phyloP scores from a whole-genome alignment of 345 rosid genomes.

The Moringa oleifera region DNA sequence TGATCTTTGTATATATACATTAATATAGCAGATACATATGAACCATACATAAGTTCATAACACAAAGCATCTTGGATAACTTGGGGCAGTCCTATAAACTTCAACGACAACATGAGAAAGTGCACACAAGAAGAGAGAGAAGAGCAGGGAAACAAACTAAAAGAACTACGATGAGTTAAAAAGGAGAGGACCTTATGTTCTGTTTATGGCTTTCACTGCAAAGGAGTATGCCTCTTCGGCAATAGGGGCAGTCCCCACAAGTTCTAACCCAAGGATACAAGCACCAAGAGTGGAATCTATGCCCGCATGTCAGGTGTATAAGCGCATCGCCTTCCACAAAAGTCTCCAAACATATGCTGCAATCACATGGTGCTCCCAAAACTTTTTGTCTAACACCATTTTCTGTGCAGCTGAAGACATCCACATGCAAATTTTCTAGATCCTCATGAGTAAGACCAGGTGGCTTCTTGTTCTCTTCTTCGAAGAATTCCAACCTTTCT shows the following conservation, averaged over 20 bases:
- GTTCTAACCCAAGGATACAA: constrained; percentile 81
- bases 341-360: constrained; percentile 86
- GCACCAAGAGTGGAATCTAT: constrained; percentile 70
- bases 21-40: no score
- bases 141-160: background rate
- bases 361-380: constrained; percentile 37
- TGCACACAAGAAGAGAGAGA: background rate
- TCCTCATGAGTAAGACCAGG: constrained; percentile 65
- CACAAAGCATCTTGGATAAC: no score
- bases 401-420: constrained; percentile 34
- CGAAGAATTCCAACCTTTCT: constrained; percentile 27
- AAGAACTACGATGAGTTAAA: no score
- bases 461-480: constrained; percentile 46
- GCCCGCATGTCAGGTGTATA: constrained; percentile 53
- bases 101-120: background rate
- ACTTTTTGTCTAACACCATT: constrained; percentile 18
- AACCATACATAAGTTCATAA: no score
- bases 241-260: constrained; percentile 94
- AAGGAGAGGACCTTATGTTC: no score
- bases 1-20: no score
- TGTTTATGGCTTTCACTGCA: no score
- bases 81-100: background rate
- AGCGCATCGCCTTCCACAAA: constrained; percentile 58
- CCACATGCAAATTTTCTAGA: constrained; percentile 40
- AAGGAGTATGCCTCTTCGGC: constrained; percentile 41